A percentile compares a stretch with the other conserved stretches of the same genome.
phyloP scores from a whole-genome alignment of 2,329 filamentous ascomycete species.

The Blastomyces emzantsi region DNA sequence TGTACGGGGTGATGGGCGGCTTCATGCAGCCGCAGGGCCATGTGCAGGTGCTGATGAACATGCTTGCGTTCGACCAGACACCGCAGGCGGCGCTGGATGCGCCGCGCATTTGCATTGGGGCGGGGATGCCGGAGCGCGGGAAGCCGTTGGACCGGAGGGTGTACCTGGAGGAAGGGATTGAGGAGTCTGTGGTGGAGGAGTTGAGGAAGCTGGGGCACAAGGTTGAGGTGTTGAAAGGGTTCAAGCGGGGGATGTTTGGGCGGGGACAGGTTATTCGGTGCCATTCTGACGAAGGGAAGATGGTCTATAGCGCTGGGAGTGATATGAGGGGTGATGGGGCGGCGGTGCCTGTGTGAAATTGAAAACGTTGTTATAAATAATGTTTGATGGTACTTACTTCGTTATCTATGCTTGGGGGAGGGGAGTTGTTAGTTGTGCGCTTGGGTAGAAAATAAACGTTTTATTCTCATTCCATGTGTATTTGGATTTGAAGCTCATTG shows the following conservation, averaged over 20 bases:
- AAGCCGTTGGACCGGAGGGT: constrained; percentile 55
- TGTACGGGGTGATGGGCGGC: constrained; percentile 95
- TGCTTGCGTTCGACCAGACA: constrained; percentile 69
- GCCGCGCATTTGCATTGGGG: constrained; percentile 79
- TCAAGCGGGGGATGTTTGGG: constrained; percentile 63
- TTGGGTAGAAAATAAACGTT: not conserved
- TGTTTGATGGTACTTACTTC: not conserved
- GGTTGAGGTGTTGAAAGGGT: constrained; percentile 58
- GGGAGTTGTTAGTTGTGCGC: not conserved
- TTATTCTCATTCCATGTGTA: not conserved
- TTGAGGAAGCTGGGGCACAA: constrained; percentile 63
- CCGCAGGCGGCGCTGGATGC: constrained; percentile 87
- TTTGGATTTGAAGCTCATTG: not conserved
- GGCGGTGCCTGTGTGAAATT: constrained; percentile 43
- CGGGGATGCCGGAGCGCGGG: constrained; percentile 55
- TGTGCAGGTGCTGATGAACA: constrained; percentile 83
- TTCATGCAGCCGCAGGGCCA: constrained; percentile 99
- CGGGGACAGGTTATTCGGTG: constrained; percentile 77
- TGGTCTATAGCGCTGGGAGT: constrained; percentile 80
- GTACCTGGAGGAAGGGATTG: constrained; percentile 75
- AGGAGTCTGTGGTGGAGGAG: constrained; percentile 56
- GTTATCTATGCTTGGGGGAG: not conserved
- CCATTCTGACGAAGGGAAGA: constrained; percentile 63
- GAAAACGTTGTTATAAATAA: not conserved
- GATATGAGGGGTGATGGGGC: constrained; percentile 78